Evolutionary conservation across 768 basidiomycete species (phyloP), one percentile per base, ranked within the genome.

Genomic region (Steccherinum ochraceum): DNA sequence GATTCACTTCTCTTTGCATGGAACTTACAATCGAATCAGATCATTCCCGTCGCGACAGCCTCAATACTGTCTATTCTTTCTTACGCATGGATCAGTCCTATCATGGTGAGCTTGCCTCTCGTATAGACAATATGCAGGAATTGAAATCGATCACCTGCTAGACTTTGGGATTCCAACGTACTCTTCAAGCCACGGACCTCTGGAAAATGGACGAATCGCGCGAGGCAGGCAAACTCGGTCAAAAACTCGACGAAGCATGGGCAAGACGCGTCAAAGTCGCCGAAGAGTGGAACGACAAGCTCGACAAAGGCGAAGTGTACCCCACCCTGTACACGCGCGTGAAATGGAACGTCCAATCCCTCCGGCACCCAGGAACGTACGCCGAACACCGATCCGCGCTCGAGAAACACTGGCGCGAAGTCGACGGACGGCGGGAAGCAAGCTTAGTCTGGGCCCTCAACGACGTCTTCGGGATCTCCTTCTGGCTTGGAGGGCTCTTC

Each of bases 131-230:
- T 30, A 10, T 21, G 23, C 27, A 12, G 3, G 12, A 39, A 13
- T 19, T 2, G n/a, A n/a, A n/a, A n/a, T n/a, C n/a, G n/a, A n/a
- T n/a, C n/a, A n/a, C n/a, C n/a, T n/a, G n/a, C n/a, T 39, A 80
- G 79, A 68, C 71, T 10, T 68, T 83, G 39, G 86, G 86, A 0
- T 88, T 83, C 59, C 83, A 86, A 59, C 72, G 88, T 24, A 83
- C 85, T 1, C 69, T 91, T 7, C 84, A 86, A 59, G 83, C 83
- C 0, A 78, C 83, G 1, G 89, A 91, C 66, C 65, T 89, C 12
- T 88, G 85, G 84, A 80, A 78, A 60, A 68, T 89, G 53, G 78
- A 79, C 50, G 61, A 70, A 3, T 58, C 71, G 3, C 73, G 75
- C 24, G 74, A 82, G 56, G 69, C 79, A 13, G 75, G 71, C 0